Percentiles rank a stretch among this genome's conserved stretches.
Conservation (phyloP, 2,329 filamentous ascomycete genomes). For the Calonectria pseudoreteaudii region DNA sequence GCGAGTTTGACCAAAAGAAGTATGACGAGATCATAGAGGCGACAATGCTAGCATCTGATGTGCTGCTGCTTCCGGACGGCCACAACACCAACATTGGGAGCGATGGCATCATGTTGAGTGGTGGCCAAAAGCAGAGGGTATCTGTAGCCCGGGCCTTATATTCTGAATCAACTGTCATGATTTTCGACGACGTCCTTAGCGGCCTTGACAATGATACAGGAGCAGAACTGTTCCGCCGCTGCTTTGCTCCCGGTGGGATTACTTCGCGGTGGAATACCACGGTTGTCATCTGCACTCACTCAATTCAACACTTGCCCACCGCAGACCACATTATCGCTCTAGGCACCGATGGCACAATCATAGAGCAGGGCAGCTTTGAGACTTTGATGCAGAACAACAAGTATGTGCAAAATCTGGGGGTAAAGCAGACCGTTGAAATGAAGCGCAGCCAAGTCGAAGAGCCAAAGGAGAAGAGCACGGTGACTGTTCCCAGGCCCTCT, state of each 20-base stretch:
- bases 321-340: slow-evolving; percentile 63
- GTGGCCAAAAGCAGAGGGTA: slow-evolving; percentile 54
- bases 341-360: slow-evolving; percentile 51
- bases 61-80: slow-evolving; percentile 47
- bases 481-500: not conserved
- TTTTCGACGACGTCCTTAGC: slow-evolving; percentile 61
- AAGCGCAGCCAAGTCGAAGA: not conserved
- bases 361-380: slow-evolving; percentile 53
- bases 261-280: slow-evolving; percentile 52
- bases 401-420: slow-evolving; percentile 53
- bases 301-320: slow-evolving; percentile 45
- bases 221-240: slow-evolving; percentile 53
- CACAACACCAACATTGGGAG: slow-evolving; percentile 54
- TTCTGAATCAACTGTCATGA: slow-evolving; percentile 50
- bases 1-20: slow-evolving; percentile 42
- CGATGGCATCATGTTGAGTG: slow-evolving; percentile 55
- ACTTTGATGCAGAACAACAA: slow-evolving; percentile 47
- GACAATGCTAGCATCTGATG: slow-evolving; percentile 47
- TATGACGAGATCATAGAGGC: slow-evolving; percentile 52
- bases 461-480: not conserved
- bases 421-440: slow-evolving; percentile 38
- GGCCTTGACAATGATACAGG: slow-evolving; percentile 59
- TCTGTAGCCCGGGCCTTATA: slow-evolving; percentile 60
- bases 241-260: slow-evolving; percentile 56
- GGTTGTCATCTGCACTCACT: slow-evolving; percentile 54